phyloP scores from a whole-genome alignment of 441 rosid genomes.

The Erodium chrysanthum region DNA sequence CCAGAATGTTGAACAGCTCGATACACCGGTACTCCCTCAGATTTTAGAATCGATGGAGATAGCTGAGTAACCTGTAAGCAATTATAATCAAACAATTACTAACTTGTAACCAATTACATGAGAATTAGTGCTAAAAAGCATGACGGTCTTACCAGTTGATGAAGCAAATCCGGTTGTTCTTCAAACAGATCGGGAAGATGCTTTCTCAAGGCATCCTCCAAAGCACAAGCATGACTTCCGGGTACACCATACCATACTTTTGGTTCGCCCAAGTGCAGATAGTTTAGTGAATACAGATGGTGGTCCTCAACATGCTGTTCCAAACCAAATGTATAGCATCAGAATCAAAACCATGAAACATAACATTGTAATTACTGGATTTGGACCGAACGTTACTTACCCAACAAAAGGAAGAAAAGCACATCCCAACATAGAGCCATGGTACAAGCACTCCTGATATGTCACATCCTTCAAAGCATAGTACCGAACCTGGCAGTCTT shows the following conservation, averaged over 20 bases:
- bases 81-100: not conserved
- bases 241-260: constrained; percentile 9
- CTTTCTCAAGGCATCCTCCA: constrained; percentile 1
- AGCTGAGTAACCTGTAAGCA: constrained; percentile 40
- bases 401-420: constrained; percentile 82
- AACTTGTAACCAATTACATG: not conserved
- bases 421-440: constrained; percentile 55
- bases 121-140: not conserved
- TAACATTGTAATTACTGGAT: not conserved
- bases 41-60: constrained; percentile 38
- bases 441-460: constrained; percentile 98
- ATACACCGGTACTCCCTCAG: constrained; percentile 57
- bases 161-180: constrained; percentile 9
- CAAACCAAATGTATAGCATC: constrained; percentile 1
- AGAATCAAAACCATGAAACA: not conserved
- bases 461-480: constrained; percentile 76
- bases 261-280: constrained; percentile 2
- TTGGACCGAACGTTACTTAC: constrained; percentile 30
- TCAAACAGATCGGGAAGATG: constrained; percentile 8
- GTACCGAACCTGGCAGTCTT: constrained; percentile 86
- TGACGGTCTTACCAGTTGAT: not conserved
- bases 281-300: constrained; percentile 6
- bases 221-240: constrained; percentile 5
- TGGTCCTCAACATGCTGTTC: constrained; percentile 10
- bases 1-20: constrained; percentile 58